phyloP scores from a whole-genome alignment of 306 rosid genomes.

The Rosa rugosa region DNA sequence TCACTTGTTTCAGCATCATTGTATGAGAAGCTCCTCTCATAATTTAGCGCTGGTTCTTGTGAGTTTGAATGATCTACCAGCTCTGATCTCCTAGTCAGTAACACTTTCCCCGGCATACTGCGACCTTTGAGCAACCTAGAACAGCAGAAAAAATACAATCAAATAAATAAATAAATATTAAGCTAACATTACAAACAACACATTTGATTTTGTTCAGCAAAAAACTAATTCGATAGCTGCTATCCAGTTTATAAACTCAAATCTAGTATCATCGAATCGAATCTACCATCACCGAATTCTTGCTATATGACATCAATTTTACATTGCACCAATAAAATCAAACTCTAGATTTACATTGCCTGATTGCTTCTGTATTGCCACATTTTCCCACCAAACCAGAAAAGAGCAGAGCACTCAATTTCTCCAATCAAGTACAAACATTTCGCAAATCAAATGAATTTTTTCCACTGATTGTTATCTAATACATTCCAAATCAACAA shows the following conservation, averaged over 20 bases:
- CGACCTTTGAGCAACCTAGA: conserved; percentile 92
- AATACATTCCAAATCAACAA: conserved; percentile 25
- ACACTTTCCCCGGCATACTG: conserved; percentile 83
- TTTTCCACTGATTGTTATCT: conserved; percentile 3
- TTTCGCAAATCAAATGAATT: conserved; percentile 26
- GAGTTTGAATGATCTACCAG: conserved; percentile 38
- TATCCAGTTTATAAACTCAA: neutral
- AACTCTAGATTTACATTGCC: neutral
- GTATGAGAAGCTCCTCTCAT: conserved; percentile 56
- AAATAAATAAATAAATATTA: neutral
- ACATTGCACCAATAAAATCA: neutral
- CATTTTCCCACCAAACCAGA: conserved; percentile 33
- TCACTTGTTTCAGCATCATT: conserved; percentile 63
- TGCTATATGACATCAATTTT: neutral
- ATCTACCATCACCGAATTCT: neutral
- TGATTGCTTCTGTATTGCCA: conserved; percentile 15
- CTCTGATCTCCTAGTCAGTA: conserved; percentile 65
- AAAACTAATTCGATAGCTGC: neutral
- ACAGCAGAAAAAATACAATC: conserved; percentile 11
- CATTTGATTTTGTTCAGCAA: neutral
- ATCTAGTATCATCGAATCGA: neutral
- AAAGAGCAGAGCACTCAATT: conserved; percentile 21
- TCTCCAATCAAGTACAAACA: conserved; percentile 22
- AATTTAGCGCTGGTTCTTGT: conserved; percentile 47
- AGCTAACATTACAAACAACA: neutral